phyloP scores from a whole-genome alignment of 495 filamentous ascomycete species.

The Annulohypoxylon nitens region DNA sequence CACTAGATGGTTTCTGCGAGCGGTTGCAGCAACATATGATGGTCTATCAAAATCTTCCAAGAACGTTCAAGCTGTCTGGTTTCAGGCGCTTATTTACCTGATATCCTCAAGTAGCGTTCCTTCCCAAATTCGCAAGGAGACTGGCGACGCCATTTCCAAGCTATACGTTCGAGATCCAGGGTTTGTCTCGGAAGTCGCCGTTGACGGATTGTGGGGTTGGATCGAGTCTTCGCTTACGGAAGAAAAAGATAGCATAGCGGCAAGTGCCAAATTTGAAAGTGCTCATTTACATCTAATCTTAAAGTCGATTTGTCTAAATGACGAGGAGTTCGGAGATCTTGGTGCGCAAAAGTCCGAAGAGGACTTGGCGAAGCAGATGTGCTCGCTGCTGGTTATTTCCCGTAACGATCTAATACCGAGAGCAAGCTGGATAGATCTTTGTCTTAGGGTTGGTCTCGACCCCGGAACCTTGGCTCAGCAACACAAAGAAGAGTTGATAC shows the following conservation, averaged over 20 bases:
- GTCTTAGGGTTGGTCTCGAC: constrained; percentile 81
- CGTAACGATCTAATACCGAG: constrained; percentile 81
- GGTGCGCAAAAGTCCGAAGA: constrained; percentile 56
- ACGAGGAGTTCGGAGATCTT: constrained; percentile 55
- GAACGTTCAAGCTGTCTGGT: constrained; percentile 72
- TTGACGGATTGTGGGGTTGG: constrained; percentile 88
- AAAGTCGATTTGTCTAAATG: constrained; percentile 74
- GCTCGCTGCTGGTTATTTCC: constrained; percentile 81
- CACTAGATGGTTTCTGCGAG: constrained; percentile 78
- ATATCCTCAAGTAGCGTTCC: constrained; percentile 72
- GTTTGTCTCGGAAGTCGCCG: constrained; percentile 69
- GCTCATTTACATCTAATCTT: constrained; percentile 73
- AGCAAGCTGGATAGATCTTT: constrained; percentile 88
- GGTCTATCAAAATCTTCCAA: constrained; percentile 50
- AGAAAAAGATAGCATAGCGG: constrained; percentile 83
- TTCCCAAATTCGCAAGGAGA: constrained; percentile 68
- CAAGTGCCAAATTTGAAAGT: constrained; percentile 74
- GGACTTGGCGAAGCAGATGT: constrained; percentile 71
- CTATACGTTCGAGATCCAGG: constrained; percentile 69
- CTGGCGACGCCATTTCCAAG: constrained; percentile 67
- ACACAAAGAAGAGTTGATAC: constrained; percentile 59
- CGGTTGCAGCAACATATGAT: constrained; percentile 72
- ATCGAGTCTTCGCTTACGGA: constrained; percentile 69
- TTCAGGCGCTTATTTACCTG: constrained; percentile 83
- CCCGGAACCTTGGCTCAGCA: constrained; percentile 79